Evolutionary conservation across 139 green algal species (phyloP).

Genomic region (Picochlorum sp.): DNA sequence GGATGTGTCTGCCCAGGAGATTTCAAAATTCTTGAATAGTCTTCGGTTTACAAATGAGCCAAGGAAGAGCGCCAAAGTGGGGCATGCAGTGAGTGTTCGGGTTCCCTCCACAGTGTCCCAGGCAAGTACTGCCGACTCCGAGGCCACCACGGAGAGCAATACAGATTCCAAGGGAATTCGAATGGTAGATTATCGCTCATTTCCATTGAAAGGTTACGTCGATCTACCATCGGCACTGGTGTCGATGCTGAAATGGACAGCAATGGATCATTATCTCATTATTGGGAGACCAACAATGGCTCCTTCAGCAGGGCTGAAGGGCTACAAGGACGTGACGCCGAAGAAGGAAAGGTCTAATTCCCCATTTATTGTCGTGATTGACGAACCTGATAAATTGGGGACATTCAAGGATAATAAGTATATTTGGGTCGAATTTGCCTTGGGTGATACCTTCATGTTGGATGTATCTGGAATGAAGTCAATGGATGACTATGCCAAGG

Average conservation of each 20-base stretch:
- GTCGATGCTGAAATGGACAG: neutral
- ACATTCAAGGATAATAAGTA: conserved; percentile 18
- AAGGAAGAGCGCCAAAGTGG: too few relatives aligned
- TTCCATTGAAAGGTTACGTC: conserved; percentile 5
- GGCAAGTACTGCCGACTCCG: too few relatives aligned
- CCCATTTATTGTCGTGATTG: conserved; percentile 28
- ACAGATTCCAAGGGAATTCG: neutral
- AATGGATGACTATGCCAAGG: conserved; percentile 29
- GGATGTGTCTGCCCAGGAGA: too few relatives aligned
- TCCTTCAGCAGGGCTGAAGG: neutral
- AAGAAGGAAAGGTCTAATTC: conserved; percentile 17
- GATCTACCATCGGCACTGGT: neutral
- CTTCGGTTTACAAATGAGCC: too few relatives aligned
- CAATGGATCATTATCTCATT: conserved; percentile 5
- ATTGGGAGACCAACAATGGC: conserved; percentile 2
- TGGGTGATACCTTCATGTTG: conserved; percentile 33
- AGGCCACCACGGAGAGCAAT: too few relatives aligned
- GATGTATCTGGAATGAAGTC: conserved; percentile 23
- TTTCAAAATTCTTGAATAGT: too few relatives aligned
- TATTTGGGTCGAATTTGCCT: conserved; percentile 15
- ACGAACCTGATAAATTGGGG: conserved; percentile 9
- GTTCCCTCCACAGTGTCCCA: too few relatives aligned
- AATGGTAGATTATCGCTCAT: conserved; percentile 1
- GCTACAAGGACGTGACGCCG: conserved; percentile 5
- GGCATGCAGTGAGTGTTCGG: too few relatives aligned